Conservation (phyloP, 495 filamentous ascomycete genomes). For the Apiosordaria backusii region DNA sequence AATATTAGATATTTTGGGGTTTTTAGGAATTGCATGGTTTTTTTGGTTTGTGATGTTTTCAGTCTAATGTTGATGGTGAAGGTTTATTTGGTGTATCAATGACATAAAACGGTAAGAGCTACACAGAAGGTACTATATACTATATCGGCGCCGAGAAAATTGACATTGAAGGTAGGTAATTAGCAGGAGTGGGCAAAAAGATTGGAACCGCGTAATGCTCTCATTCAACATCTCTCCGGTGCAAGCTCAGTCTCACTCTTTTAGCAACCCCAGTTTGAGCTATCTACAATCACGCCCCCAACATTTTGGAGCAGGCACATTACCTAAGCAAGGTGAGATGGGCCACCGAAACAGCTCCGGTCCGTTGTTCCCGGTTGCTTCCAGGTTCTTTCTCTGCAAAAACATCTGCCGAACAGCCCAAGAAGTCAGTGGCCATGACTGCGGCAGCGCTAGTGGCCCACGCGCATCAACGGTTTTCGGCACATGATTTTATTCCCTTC, state of each 20-base stretch:
- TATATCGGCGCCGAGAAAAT: no score
- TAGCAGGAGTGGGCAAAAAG: no score
- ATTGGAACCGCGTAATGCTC: no score
- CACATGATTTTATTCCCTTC: background rate
- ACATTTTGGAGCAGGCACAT: no score
- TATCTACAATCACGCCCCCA: no score
- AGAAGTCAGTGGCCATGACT: background rate
- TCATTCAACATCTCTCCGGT: no score
- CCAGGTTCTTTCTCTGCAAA: background rate
- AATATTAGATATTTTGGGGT: background rate
- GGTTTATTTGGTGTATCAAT: no score
- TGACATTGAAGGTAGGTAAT: no score
- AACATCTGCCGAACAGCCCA: slow-evolving; percentile 8
- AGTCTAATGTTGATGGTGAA: background rate
- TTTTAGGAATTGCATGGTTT: background rate
- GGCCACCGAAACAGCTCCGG: background rate
- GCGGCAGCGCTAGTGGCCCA: slow-evolving; percentile 8
- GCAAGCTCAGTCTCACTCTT: no score
- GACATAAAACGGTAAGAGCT: no score
- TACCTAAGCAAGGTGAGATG: background rate
- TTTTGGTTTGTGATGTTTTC: background rate
- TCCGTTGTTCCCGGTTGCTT: background rate
- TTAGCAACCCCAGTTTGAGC: no score
- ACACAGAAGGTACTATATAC: no score
- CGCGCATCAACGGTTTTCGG: slow-evolving; percentile 7